Percentiles rank a stretch among this genome's conserved stretches.
Conservation (phyloP, 192 early-diverging fungal genomes). For the Linnemannia elongata region DNA sequence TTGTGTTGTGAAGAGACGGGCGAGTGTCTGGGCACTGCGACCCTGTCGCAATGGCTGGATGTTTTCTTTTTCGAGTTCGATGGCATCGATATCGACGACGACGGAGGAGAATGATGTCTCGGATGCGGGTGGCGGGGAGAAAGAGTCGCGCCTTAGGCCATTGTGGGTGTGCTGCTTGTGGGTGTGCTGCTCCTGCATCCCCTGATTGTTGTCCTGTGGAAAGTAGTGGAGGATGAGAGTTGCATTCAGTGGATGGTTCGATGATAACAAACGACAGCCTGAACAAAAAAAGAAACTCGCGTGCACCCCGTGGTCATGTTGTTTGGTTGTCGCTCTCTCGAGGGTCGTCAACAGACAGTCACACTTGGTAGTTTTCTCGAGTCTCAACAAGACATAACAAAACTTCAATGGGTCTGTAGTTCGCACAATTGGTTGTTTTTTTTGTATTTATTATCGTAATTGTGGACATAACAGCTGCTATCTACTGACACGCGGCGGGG, state of each 20-base stretch:
- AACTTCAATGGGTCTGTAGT: too few relatives aligned
- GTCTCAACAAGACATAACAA: too few relatives aligned
- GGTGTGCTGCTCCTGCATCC: constrained; percentile 24
- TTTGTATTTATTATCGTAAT: too few relatives aligned
- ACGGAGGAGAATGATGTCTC: neutral
- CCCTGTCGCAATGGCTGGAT: constrained; percentile 76
- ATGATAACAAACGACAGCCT: neutral
- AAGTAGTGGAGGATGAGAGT: neutral
- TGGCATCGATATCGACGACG: constrained; percentile 27
- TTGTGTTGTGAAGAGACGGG: constrained; percentile 39
- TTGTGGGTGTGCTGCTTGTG: neutral
- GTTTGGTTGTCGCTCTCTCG: too few relatives aligned
- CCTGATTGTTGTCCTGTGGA: neutral
- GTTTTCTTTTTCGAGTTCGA: constrained; percentile 87
- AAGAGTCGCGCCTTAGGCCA: neutral
- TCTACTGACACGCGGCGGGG: too few relatives aligned
- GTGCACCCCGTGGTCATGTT: too few relatives aligned
- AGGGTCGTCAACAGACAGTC: neutral
- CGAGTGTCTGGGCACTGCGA: constrained; percentile 67
- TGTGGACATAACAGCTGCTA: too few relatives aligned
- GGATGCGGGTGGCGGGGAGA: constrained; percentile 1
- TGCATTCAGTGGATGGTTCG: neutral
- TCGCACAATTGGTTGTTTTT: too few relatives aligned
- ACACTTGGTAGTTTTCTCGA: neutral
- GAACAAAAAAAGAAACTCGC: neutral